These are phyloP conservation scores for Geranium incanum DNA, from an alignment of 441 rosid genomes.

Conservation along the genomic window DNA sequence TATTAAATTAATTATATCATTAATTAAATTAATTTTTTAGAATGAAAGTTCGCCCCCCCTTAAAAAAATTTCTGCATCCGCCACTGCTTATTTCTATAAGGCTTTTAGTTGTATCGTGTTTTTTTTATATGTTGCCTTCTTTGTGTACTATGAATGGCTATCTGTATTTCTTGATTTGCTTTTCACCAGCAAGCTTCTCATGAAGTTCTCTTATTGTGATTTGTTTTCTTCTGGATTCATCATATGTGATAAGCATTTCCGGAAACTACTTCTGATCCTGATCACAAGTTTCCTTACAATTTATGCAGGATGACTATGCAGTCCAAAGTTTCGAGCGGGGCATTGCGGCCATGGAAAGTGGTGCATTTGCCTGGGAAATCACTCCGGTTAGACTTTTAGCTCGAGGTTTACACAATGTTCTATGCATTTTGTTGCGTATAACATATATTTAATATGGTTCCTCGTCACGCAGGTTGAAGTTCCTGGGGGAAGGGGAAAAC, in stretches of 20 bases:
- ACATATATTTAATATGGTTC: conserved; percentile 15
- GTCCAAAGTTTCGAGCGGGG: conserved; percentile 95
- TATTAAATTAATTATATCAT: no score
- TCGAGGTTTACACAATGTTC: conserved; percentile 14
- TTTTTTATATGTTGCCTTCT: background rate
- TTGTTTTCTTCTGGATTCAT: background rate
- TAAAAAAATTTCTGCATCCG: no score
- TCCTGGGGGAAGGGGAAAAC: conserved; percentile 89
- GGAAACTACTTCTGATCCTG: conserved; percentile 1
- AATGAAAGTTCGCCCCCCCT: no score
- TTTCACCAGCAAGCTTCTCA: background rate
- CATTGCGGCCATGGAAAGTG: conserved; percentile 81
- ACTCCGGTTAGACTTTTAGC: conserved; percentile 52
- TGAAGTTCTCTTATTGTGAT: background rate
- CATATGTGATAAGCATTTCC: conserved; percentile 11
- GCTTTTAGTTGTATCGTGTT: background rate
- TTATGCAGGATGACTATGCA: conserved; percentile 70
- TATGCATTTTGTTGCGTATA: conserved; percentile 2
- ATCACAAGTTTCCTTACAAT: conserved; percentile 1
- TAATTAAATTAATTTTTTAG: no score
- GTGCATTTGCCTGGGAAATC: conserved; percentile 91
- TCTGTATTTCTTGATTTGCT: background rate
- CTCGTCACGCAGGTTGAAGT: conserved; percentile 63
- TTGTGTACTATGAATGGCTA: background rate
- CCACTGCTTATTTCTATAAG: background rate